These are phyloP conservation scores for Chytriomyces sp. DNA, from an alignment of 192 early-diverging fungal genomes.

Conservation along the genomic window DNA sequence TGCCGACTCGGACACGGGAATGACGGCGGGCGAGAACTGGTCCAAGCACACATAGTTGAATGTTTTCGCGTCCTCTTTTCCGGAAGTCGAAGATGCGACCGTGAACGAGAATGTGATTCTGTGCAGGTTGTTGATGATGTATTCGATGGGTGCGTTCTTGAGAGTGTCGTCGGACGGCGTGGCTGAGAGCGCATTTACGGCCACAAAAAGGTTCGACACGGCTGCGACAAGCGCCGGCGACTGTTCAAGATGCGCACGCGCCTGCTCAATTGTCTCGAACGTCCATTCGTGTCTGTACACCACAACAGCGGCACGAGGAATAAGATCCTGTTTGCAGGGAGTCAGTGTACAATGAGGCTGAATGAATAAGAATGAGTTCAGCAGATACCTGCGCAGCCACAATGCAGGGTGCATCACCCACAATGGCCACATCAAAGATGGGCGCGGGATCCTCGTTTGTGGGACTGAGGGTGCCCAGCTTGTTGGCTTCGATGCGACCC, in stretches of 20 bases:
- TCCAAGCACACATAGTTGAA: constrained; percentile 11
- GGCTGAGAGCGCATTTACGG: constrained; percentile 16
- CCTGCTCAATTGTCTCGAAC: constrained; percentile 1
- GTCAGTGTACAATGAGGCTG: neutral
- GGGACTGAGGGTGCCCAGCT: constrained; percentile 9
- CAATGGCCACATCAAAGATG: neutral
- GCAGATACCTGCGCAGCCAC: neutral
- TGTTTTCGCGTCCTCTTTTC: neutral
- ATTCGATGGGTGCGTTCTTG: neutral
- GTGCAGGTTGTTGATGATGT: constrained; percentile 27
- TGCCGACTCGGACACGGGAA: constrained; percentile 1
- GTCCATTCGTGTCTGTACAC: constrained; percentile 29
- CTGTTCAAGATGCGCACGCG: neutral
- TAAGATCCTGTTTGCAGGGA: neutral
- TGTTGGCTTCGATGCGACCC: constrained; percentile 28
- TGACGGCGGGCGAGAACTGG: constrained; percentile 16
- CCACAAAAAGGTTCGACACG: neutral
- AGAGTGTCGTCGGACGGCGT: neutral
- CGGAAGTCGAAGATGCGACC: neutral
- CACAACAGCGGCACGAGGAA: constrained; percentile 26
- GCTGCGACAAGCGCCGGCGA: constrained; percentile 10
- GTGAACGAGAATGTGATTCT: constrained; percentile 19
- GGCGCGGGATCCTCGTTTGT: neutral
- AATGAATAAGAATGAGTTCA: neutral
- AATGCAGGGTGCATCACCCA: neutral